Evolutionary conservation across 306 rosid species (phyloP).

Genomic region (Cucumis cinereus): DNA sequence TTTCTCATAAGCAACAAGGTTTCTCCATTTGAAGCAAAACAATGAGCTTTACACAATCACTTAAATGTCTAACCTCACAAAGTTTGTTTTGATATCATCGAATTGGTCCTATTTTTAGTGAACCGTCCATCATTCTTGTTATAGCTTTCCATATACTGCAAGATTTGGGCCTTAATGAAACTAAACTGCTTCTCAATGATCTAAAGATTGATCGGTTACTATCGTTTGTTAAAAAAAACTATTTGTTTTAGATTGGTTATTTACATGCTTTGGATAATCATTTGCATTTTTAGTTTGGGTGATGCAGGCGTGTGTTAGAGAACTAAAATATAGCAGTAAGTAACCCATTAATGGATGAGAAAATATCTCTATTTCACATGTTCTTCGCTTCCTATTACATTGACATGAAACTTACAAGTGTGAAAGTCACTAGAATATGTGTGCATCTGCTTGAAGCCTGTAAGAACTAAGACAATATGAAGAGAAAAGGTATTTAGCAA

Average conservation of each 20-base stretch:
- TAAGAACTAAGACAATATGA: not conserved
- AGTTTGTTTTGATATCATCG: not conserved
- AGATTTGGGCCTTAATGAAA: not conserved
- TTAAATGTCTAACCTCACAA: not conserved
- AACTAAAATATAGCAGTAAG: not conserved
- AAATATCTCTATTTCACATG: not conserved
- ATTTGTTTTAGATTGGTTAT: slow-evolving; percentile 2
- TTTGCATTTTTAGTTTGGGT: not conserved
- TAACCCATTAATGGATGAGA: not conserved
- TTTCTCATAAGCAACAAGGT: not conserved
- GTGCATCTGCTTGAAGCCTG: not conserved
- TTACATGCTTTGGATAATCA: not conserved
- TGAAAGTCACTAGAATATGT: not conserved
- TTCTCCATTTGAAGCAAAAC: not conserved
- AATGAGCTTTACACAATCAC: not conserved
- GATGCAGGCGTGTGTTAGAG: not conserved
- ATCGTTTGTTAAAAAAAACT: not conserved
- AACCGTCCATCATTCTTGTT: not conserved
- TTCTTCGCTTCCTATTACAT: not conserved
- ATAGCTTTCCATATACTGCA: not conserved
- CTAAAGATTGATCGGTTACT: not conserved
- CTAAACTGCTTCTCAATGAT: not conserved
- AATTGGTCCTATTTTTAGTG: not conserved
- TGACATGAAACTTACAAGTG: not conserved
- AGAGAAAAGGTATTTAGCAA: not conserved